A percentile compares a stretch with the other conserved stretches of the same genome.
Evolutionary conservation across 108 stramenopile species (phyloP).

Genomic region (Nitzschia sp.): DNA sequence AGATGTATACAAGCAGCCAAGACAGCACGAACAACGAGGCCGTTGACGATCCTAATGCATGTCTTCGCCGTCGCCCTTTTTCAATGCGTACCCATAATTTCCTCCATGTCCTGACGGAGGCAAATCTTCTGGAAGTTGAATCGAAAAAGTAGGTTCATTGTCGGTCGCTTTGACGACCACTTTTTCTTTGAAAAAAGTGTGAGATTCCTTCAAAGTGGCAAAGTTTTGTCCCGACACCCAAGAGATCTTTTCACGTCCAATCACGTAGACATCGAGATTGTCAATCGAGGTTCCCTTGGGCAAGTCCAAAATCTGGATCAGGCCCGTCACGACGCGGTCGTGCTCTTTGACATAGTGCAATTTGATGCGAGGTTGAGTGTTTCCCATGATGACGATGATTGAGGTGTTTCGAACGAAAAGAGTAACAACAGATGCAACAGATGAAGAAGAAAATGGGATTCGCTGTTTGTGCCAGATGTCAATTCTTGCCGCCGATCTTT

Average conservation of each 20-base stretch:
- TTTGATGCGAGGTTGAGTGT: background rate
- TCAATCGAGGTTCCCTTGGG: background rate
- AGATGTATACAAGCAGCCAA: too few species aligned
- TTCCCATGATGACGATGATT: background rate
- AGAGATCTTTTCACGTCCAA: slow-evolving; percentile 3
- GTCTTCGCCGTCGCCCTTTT: too few species aligned
- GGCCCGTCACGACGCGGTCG: background rate
- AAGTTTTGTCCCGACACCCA: background rate
- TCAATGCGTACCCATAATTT: slow-evolving; percentile 1
- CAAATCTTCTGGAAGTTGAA: background rate
- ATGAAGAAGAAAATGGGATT: too few species aligned
- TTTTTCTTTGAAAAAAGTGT: slow-evolving; percentile 4
- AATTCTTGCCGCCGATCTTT: too few species aligned
- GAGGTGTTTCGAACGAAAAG: background rate
- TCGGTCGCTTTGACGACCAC: background rate
- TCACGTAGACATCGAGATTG: background rate
- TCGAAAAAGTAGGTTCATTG: slow-evolving; percentile 2
- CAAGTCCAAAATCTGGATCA: background rate
- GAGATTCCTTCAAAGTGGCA: background rate
- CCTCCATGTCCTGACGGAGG: slow-evolving; percentile 6
- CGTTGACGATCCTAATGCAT: too few species aligned
- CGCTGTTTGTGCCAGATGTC: too few species aligned
- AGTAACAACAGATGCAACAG: too few species aligned
- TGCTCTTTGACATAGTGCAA: background rate
- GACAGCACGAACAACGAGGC: too few species aligned